Evolutionary conservation across 768 basidiomycete genomes (phyloP), one percentile per base, ranked within the genome.

Genomic region (Coprinellus micaceus): DNA sequence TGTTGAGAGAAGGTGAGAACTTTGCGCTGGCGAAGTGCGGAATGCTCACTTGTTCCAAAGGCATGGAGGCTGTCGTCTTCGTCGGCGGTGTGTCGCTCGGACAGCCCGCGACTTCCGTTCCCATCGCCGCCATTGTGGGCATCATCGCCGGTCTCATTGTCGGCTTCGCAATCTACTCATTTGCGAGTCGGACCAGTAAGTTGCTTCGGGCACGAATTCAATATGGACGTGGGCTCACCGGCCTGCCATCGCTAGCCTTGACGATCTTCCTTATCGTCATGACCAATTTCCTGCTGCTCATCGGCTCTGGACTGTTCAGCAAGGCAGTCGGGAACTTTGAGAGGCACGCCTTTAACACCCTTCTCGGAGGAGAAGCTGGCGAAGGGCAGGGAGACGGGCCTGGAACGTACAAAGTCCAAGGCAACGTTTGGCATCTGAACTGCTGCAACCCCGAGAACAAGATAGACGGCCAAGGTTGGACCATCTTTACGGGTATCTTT

Each of bases 291-390:
- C 76, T 98, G 46, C 81, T 98, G 61, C 84, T 98, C 64, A 92
- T 99, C 70, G 96, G 96, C 25, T 88, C 96, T 0, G 96, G 96
- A 15, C 81, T 99, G 25, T 94, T 96, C 75, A 88, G 86, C 62
- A 89, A 83, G 70, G 79, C 86, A 3, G 77, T 92, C 21, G 84
- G 85, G 62, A 73, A 80, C 30, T 93, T 93, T 75, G 73, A 98
- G 67, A 70, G 74, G 63, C 75, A 94, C 64, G 73, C 72, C 9
- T 95, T 83, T 75, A 82, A 85, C 61, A 61, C 66, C 0, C 70
- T 90, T 12, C 83, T 96, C 22, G 94, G 95, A 9, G 75, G 74
- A 0, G 83, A 91, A 56, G 83, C 84, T 3, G 90, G 89, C 63
- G 88, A 89, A 57, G 58, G 79, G 0, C 74, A 69, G 3, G 88